Evolutionary conservation across 2,329 filamentous ascomycete species (phyloP), one percentile per base, ranked within the genome.

Genomic region (Fusarium protoensiforme): DNA sequence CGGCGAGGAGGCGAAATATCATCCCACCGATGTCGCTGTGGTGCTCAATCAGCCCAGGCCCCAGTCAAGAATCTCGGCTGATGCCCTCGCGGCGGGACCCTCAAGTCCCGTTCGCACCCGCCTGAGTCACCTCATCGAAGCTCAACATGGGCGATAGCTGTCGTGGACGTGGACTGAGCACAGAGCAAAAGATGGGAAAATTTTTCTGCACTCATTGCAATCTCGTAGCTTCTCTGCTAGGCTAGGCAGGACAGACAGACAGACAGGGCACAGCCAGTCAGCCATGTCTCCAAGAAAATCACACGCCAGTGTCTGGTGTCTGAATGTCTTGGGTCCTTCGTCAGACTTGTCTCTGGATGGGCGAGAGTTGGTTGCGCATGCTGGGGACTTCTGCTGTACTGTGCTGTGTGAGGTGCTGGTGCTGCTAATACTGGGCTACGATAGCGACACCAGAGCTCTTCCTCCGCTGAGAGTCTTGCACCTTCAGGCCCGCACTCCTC

Each of bases 21-120:
- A 77, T 76, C 75, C 76, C 76, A 78, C 75, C 76, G 76, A 76
- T 75, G 75, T 77, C 76, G 76, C 76, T 78, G 69, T 71, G 70
- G 74, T 76, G 73, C 69, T 75, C 68, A 29, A 78, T 77, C 75
- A 77, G 76, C 72, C 72, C 76, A 78, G 76, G 69, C 74, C 68
- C 71, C 67, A 74, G 67, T 60, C 38, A 69, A 68, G 68, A 78
- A 76, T 78, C 76, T 78, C 76, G 76, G 76, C 72, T 77, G 76
- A 78, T 78, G 76, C 69, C 69, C 67, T 75, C 60, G 61, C 72
- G 76, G 77, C 76, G 75, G 76, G 75, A 69, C 68, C 75, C 76
- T 77, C 75, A 72, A 60, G 51, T 71, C 67, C 67, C 66, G 61
- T 59, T 68, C 54, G 61, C 66, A 61, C 31, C 61, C 64, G 67